These are phyloP conservation scores for Penicillium waksmanii DNA, from an alignment of 495 filamentous ascomycete genomes.

Conservation along the genomic window DNA sequence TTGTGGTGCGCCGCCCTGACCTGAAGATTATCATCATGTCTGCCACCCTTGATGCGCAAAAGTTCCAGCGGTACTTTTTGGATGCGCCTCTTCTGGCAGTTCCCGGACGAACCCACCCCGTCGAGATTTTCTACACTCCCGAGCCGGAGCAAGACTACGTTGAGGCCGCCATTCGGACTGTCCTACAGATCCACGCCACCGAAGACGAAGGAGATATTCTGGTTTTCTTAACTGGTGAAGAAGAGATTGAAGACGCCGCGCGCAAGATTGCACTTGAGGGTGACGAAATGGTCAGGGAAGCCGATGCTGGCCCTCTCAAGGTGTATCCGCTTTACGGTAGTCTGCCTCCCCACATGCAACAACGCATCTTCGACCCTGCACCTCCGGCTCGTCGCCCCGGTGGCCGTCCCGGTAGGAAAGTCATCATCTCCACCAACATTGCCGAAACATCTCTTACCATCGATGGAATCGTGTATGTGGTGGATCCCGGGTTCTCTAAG, in stretches of 20 bases:
- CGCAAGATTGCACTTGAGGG: conserved; percentile 88
- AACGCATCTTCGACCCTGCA: conserved; percentile 90
- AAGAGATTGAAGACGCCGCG: conserved; percentile 97
- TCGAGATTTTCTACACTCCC: conserved; percentile 98
- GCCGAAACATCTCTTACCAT: conserved; percentile 98
- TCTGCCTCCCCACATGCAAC: conserved; percentile 88
- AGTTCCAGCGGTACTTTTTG: conserved; percentile 98
- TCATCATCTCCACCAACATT: conserved; percentile 95
- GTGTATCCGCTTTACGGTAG: conserved; percentile 96
- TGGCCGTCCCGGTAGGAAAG: conserved; percentile 89
- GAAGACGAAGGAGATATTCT: conserved; percentile 95
- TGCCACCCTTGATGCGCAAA: conserved; percentile 93
- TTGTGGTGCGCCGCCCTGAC: conserved; percentile 76
- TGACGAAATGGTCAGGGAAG: conserved; percentile 88
- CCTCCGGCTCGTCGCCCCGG: conserved; percentile 71
- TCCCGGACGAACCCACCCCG: conserved; percentile 92
- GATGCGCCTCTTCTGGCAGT: conserved; percentile 91
- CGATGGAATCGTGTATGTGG: conserved; percentile 98
- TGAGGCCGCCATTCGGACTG: conserved; percentile 90
- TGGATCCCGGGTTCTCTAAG: conserved; percentile 98
- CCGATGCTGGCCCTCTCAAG: conserved; percentile 84
- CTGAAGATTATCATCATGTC: conserved; percentile 99
- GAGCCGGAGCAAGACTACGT: conserved; percentile 97
- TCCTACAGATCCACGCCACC: conserved; percentile 91
- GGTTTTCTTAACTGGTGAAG: conserved; percentile 95